These are phyloP conservation scores for Starmerella scarabaei DNA, from an alignment of 805 yeast species.

Conservation along the genomic window DNA sequence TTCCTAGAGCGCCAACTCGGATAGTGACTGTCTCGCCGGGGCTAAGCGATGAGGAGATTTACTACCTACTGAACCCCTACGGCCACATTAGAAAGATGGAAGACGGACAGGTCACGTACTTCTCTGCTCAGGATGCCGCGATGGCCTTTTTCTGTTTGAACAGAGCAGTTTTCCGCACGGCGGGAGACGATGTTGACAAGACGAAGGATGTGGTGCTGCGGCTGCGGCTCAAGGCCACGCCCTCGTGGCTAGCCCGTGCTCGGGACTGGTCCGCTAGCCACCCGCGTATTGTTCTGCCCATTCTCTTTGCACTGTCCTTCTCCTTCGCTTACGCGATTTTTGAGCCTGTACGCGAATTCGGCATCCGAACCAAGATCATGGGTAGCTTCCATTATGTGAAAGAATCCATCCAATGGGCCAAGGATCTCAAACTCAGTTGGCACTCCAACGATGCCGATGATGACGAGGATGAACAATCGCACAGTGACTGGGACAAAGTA, in stretches of 20 bases:
- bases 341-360: conserved; percentile 83
- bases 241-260: conserved; percentile 25
- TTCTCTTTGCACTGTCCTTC: conserved; percentile 64
- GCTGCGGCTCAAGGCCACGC: conserved; percentile 32
- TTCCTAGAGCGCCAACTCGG: conserved; percentile 60
- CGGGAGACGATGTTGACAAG: neutral
- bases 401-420: conserved; percentile 8
- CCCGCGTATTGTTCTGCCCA: conserved; percentile 70
- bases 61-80: conserved; percentile 71
- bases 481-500: conserved; percentile 5
- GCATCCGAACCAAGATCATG: conserved; percentile 54
- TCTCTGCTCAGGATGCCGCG: conserved; percentile 52
- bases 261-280: conserved; percentile 55
- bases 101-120: conserved; percentile 37
- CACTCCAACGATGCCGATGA: neutral
- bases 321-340: conserved; percentile 72
- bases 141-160: conserved; percentile 85
- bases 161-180: conserved; percentile 24
- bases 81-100: conserved; percentile 50
- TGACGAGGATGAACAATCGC: neutral
- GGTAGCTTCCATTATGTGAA: conserved; percentile 11
- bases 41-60: conserved; percentile 66
- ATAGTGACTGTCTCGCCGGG: conserved; percentile 44
- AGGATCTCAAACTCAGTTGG: neutral
- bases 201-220: conserved; percentile 20